Percentiles rank a stretch among this genome's conserved stretches.
These are phyloP conservation scores for Priceomyces medius DNA, from an alignment of 805 yeast species.

Conservation along the genomic window DNA sequence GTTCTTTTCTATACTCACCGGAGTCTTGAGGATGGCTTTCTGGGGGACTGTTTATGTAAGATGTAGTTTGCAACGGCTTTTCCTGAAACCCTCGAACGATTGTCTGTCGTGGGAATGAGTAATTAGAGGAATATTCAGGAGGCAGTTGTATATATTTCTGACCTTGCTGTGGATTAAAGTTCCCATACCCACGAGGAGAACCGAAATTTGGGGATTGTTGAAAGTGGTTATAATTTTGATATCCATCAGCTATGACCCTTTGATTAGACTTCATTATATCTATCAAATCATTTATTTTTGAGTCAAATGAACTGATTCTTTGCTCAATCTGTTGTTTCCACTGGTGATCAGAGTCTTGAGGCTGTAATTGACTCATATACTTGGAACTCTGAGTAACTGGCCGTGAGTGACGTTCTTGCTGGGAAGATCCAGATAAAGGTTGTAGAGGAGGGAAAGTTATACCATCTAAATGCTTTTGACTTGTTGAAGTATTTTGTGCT, in stretches of 20 bases:
- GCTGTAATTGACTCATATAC: not conserved
- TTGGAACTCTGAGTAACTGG: not conserved
- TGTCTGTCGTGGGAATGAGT: not conserved
- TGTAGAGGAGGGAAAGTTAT: constrained; percentile 16
- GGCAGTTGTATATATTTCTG: not conserved
- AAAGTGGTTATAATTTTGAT: constrained; percentile 9
- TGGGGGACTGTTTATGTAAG: not conserved
- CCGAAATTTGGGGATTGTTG: not conserved
- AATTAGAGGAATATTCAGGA: not conserved
- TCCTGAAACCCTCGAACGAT: not conserved
- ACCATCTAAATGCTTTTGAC: constrained; percentile 5
- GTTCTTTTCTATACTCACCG: not conserved
- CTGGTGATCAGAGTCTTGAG: constrained; percentile 12
- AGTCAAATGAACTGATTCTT: constrained; percentile 36
- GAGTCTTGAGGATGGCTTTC: not conserved
- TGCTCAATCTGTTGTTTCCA: constrained; percentile 39
- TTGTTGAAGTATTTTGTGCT: not conserved
- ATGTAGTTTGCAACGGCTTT: not conserved
- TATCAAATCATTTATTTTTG: constrained; percentile 37
- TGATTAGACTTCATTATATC: constrained; percentile 35
- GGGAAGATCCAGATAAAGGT: constrained; percentile 6
- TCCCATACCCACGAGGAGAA: not conserved
- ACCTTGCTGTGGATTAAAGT: not conserved
- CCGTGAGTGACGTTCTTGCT: not conserved
- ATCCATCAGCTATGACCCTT: constrained; percentile 22